Conservation (phyloP, 2,329 filamentous ascomycete species). For the Exophiala phaeomuriformis region DNA sequence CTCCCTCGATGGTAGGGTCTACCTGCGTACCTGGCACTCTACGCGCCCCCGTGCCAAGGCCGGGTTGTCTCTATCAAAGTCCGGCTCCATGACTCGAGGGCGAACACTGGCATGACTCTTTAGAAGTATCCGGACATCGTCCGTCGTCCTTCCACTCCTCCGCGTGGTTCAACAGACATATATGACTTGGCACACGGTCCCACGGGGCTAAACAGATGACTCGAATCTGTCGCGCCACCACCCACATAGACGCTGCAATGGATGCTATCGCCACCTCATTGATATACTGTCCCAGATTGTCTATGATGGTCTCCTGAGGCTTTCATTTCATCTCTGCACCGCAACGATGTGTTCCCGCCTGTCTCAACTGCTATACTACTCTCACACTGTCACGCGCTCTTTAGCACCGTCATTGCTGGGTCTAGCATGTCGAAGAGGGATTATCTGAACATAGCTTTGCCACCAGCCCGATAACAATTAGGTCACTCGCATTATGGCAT, state of each 20-base stretch:
- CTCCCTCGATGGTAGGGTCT: too few relatives aligned
- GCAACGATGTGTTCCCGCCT: constrained; percentile 43
- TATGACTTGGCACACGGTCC: not conserved
- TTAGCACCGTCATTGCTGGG: constrained; percentile 30
- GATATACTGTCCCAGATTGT: not conserved
- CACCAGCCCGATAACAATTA: constrained; percentile 3
- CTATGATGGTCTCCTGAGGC: not conserved
- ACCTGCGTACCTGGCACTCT: too few relatives aligned
- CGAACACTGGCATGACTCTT: too few relatives aligned
- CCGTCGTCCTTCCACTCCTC: not conserved
- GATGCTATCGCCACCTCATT: not conserved
- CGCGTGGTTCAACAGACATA: not conserved
- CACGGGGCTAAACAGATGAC: not conserved
- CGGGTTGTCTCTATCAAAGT: not conserved
- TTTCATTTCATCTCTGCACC: not conserved
- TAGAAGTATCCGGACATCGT: too few relatives aligned
- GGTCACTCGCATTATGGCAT: constrained; percentile 54
- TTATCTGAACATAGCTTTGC: constrained; percentile 7
- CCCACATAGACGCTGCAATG: not conserved
- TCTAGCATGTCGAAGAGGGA: constrained; percentile 9
- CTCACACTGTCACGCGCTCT: constrained; percentile 45
- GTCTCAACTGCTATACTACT: constrained; percentile 43
- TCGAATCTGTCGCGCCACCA: not conserved
- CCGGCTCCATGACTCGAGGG: too few relatives aligned
- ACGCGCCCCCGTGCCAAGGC: not conserved